phyloP scores from a whole-genome alignment of 768 basidiomycete genomes.

The Gloeopeniophorella convolvens region DNA sequence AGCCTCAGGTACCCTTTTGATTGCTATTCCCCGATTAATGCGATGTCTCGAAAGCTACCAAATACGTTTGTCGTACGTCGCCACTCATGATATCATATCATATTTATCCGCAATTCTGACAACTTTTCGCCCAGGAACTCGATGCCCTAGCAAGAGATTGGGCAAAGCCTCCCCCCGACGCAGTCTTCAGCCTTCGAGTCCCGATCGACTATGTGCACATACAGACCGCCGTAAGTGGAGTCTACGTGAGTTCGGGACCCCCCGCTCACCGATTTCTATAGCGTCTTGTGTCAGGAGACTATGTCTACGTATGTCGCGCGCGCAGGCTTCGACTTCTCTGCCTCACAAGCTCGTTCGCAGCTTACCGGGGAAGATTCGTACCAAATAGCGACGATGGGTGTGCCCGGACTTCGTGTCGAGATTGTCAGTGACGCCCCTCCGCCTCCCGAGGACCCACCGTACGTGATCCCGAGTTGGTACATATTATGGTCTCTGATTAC shows the following conservation, averaged over 20 bases:
- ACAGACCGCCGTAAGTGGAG: constrained; percentile 64
- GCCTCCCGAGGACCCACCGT: constrained; percentile 81
- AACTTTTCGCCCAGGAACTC: constrained; percentile 53
- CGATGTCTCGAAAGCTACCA: constrained; percentile 47
- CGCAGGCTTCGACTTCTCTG: constrained; percentile 10
- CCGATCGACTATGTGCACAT: constrained; percentile 86
- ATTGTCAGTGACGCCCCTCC: constrained; percentile 83
- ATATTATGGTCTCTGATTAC: not conserved
- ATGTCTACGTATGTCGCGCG: constrained; percentile 61
- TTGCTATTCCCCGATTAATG: not conserved
- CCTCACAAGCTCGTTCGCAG: constrained; percentile 31
- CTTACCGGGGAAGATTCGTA: constrained; percentile 82
- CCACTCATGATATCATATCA: not conserved
- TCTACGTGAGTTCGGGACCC: not conserved
- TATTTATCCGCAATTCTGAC: constrained; percentile 3
- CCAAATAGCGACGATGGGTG: constrained; percentile 80
- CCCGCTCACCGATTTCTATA: constrained; percentile 27
- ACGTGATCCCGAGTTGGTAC: constrained; percentile 28
- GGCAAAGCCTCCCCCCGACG: constrained; percentile 81
- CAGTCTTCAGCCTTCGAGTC: constrained; percentile 65
- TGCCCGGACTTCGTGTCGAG: constrained; percentile 78
- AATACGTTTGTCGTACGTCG: constrained; percentile 52
- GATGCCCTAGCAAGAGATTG: constrained; percentile 76
- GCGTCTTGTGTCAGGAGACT: constrained; percentile 76
- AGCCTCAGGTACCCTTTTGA: not conserved